Conservation (phyloP, 176 grass and related monocot genomes). For the Dendrocalamus sinicus region DNA sequence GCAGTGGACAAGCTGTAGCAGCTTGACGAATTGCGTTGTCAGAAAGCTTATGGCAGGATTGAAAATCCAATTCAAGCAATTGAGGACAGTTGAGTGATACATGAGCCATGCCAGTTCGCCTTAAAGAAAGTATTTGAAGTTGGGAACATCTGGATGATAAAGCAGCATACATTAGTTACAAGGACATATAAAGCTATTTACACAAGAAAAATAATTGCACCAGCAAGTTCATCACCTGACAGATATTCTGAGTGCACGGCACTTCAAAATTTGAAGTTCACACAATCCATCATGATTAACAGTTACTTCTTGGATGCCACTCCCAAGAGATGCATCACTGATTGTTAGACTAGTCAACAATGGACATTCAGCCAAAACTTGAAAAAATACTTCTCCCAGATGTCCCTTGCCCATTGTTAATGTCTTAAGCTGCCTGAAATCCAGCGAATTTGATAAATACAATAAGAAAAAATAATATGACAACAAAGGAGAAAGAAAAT, state of each 20-base stretch:
- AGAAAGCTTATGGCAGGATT: conserved; percentile 91
- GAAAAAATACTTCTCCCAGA: conserved; percentile 82
- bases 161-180: conserved; percentile 39
- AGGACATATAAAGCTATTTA: neutral
- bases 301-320: conserved; percentile 77
- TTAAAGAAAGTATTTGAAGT: conserved; percentile 76
- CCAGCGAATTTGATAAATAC: neutral
- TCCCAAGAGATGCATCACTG: conserved; percentile 79
- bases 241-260: conserved; percentile 79
- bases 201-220: conserved; percentile 25
- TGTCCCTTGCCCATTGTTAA: conserved; percentile 77
- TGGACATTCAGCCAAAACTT: conserved; percentile 60
- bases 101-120: conserved; percentile 86
- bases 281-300: conserved; percentile 78
- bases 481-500: conserved; percentile 10
- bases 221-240: conserved; percentile 64
- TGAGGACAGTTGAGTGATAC: conserved; percentile 81
- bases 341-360: conserved; percentile 70
- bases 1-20: conserved; percentile 71
- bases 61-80: conserved; percentile 79
- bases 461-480: conserved; percentile 15
- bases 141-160: conserved; percentile 70
- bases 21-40: conserved; percentile 87
- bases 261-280: conserved; percentile 82
- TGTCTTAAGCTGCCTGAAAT: conserved; percentile 70